phyloP scores from a whole-genome alignment of 2,329 filamentous ascomycete genomes.

The Cadophora gregata region DNA sequence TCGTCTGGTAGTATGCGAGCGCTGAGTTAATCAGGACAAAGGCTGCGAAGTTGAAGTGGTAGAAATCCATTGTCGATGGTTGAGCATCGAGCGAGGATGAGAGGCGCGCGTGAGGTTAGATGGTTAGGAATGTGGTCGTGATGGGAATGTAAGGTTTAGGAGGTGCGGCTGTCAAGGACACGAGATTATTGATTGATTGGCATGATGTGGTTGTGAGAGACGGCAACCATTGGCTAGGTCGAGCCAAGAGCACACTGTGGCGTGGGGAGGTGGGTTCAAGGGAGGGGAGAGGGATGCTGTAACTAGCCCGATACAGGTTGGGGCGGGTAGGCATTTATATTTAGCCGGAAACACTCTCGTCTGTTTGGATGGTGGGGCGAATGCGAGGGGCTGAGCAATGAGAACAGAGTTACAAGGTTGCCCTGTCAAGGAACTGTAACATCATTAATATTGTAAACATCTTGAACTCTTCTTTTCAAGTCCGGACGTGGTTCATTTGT shows the following conservation, averaged over 20 bases:
- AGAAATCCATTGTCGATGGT: constrained; percentile 34
- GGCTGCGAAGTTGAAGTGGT: constrained; percentile 30
- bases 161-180: neutral
- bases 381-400: neutral
- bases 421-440: neutral
- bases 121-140: neutral
- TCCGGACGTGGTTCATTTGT: too few relatives aligned
- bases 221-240: neutral
- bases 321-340: too few relatives aligned
- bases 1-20: constrained; percentile 21
- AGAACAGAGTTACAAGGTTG: neutral
- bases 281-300: neutral
- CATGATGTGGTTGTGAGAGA: neutral
- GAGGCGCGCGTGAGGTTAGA: neutral
- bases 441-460: constrained; percentile 2
- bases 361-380: constrained; percentile 13
- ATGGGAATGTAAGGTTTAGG: neutral
- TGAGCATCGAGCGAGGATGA: neutral
- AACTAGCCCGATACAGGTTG: neutral
- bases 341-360: constrained; percentile 2
- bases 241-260: constrained; percentile 3
- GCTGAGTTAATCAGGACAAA: constrained; percentile 33
- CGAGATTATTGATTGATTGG: constrained; percentile 4
- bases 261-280: neutral
- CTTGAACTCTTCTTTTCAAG: neutral